A percentile compares a stretch with the other conserved stretches of the same genome.
phyloP scores from a whole-genome alignment of 441 rosid genomes.

The Adansonia madagascariensis region DNA sequence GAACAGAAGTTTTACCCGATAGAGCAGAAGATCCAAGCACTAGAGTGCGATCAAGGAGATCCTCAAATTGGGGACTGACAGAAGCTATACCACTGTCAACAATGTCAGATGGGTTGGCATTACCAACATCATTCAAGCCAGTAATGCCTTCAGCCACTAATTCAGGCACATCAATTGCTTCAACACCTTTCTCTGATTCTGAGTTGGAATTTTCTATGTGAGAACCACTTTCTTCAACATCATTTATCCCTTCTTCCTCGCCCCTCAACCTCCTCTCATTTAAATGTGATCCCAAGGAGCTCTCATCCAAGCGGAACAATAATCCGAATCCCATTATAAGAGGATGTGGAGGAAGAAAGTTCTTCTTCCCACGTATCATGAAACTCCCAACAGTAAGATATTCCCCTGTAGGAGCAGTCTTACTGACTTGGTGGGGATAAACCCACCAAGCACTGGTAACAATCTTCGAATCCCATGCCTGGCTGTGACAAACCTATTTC shows the following conservation, averaged over 20 bases:
- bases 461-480: slow-evolving; percentile 98
- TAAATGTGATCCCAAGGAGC: slow-evolving; percentile 95
- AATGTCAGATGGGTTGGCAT: slow-evolving; percentile 37
- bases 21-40: slow-evolving; percentile 73
- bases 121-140: slow-evolving; percentile 34
- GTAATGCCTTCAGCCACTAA: slow-evolving; percentile 35
- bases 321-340: slow-evolving; percentile 97
- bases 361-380: slow-evolving; percentile 98
- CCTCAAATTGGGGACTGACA: slow-evolving; percentile 74
- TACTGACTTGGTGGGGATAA: slow-evolving; percentile 94
- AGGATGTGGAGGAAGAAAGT: slow-evolving; percentile 97
- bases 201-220: slow-evolving; percentile 52
- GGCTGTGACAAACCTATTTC: slow-evolving; percentile 92
- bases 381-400: slow-evolving; percentile 97
- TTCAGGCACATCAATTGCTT: slow-evolving; percentile 38
- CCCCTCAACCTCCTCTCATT: slow-evolving; percentile 97
- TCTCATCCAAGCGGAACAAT: slow-evolving; percentile 96
- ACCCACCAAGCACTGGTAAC: slow-evolving; percentile 99
- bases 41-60: slow-evolving; percentile 93
- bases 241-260: slow-evolving; percentile 81
- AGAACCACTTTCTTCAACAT: slow-evolving; percentile 58
- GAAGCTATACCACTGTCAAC: slow-evolving; percentile 46
- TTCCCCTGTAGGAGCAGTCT: slow-evolving; percentile 99
- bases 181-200: slow-evolving; percentile 59
- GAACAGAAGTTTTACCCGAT: slow-evolving; percentile 45